phyloP scores from a whole-genome alignment of 2,329 filamentous ascomycete species.

The Furcasterigmium furcatum region DNA sequence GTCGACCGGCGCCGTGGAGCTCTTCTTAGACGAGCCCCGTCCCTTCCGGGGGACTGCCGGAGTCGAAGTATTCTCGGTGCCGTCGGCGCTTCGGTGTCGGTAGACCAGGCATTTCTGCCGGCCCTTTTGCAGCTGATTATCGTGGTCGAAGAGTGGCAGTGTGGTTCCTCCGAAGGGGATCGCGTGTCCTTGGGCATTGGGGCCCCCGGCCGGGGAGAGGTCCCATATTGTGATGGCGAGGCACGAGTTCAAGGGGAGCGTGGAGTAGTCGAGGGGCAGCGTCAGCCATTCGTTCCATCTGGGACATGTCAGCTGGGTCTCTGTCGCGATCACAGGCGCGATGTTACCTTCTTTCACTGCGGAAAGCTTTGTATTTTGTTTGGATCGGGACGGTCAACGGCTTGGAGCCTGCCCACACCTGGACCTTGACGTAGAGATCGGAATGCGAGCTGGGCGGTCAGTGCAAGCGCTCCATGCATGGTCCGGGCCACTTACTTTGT shows the following conservation, averaged over 20 bases:
- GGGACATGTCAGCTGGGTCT: slow-evolving; percentile 8
- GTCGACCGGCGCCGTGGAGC: slow-evolving; percentile 50
- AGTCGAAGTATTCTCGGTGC: slow-evolving; percentile 75
- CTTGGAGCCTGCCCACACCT: slow-evolving; percentile 95
- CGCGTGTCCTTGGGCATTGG: slow-evolving; percentile 68
- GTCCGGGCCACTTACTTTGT: slow-evolving; percentile 50
- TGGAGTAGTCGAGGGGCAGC: slow-evolving; percentile 79
- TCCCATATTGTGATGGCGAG: slow-evolving; percentile 96
- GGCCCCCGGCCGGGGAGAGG: slow-evolving; percentile 73
- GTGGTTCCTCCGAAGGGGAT: slow-evolving; percentile 95
- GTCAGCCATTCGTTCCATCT: slow-evolving; percentile 97
- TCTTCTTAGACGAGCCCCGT: slow-evolving; percentile 43
- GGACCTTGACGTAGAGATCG: slow-evolving; percentile 88
- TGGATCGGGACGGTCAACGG: slow-evolving; percentile 88
- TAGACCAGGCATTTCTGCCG: slow-evolving; percentile 88
- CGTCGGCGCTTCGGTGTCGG: slow-evolving; percentile 79
- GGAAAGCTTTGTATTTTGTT: slow-evolving; percentile 90
- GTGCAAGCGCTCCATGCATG: slow-evolving; percentile 8
- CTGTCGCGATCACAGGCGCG: not conserved
- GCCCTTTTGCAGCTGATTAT: slow-evolving; percentile 88
- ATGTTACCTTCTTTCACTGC: slow-evolving; percentile 59
- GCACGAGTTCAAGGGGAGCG: slow-evolving; percentile 76
- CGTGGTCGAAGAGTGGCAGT: slow-evolving; percentile 83
- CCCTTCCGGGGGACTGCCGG: slow-evolving; percentile 62
- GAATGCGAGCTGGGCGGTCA: slow-evolving; percentile 61